Conservation (phyloP, 768 basidiomycete species). For the Trametes villosa region DNA sequence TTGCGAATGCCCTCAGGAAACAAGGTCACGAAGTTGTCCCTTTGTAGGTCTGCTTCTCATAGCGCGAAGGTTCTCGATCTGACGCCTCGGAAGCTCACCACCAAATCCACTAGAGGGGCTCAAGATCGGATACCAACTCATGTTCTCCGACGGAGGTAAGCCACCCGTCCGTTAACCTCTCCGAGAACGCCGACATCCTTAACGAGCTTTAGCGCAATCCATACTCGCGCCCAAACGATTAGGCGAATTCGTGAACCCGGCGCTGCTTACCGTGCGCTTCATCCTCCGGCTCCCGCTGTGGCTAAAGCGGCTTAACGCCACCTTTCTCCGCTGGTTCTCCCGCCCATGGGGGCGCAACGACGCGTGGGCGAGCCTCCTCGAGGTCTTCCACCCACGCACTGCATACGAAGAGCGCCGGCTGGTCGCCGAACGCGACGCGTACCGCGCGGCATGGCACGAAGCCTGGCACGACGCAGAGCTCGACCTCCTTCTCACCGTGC, state of each 20-base stretch:
- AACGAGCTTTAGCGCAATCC: conserved; percentile 21
- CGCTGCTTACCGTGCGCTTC: conserved; percentile 18
- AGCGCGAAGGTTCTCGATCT: background rate
- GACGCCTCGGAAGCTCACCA: conserved; percentile 19
- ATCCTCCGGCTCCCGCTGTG: conserved; percentile 32
- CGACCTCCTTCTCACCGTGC: conserved; percentile 46
- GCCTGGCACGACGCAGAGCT: conserved; percentile 29
- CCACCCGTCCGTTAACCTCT: background rate
- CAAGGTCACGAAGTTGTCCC: conserved; percentile 46
- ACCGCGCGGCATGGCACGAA: conserved; percentile 30
- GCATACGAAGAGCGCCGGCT: conserved; percentile 31
- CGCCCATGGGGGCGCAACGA: conserved; percentile 34
- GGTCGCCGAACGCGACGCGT: conserved; percentile 31
- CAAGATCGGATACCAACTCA: conserved; percentile 35
- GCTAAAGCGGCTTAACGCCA: conserved; percentile 28
- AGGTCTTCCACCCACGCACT: conserved; percentile 24
- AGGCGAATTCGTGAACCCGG: conserved; percentile 30
- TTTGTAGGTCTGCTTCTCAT: conserved; percentile 38
- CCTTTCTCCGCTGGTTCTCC: conserved; percentile 31
- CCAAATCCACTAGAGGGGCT: conserved; percentile 32
- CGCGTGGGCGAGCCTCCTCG: conserved; percentile 31
- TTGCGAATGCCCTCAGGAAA: conserved; percentile 38
- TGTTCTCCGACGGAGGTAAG: conserved; percentile 37
- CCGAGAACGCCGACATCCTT: background rate
- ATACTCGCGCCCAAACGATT: conserved; percentile 18